A percentile compares a stretch with the other conserved stretches of the same genome.
Evolutionary conservation across 2,329 filamentous ascomycete species (phyloP).

Genomic region (Phoma sp.): DNA sequence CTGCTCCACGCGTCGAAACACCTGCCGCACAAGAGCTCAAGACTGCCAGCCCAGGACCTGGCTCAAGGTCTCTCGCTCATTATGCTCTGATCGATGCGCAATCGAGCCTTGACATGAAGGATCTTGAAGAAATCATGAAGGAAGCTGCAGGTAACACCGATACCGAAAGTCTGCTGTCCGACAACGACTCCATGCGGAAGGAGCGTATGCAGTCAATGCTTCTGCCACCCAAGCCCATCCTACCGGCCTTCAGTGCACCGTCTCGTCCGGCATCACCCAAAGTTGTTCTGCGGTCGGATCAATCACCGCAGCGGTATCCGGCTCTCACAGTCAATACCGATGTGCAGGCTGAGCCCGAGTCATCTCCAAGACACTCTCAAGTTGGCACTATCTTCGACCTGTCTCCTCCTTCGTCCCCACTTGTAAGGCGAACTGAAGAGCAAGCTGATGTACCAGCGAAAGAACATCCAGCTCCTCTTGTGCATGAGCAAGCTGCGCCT

Average conservation of each 20-base stretch:
- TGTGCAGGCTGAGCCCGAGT: constrained; percentile 13
- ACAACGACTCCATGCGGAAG: constrained; percentile 30
- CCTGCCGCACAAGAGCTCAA: constrained; percentile 46
- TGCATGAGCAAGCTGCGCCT: constrained; percentile 3
- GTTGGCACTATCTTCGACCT: constrained; percentile 44
- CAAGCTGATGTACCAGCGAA: constrained; percentile 9
- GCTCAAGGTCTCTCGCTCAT: constrained; percentile 58
- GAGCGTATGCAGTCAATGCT: constrained; percentile 48
- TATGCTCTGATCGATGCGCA: constrained; percentile 63
- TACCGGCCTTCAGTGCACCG: constrained; percentile 35
- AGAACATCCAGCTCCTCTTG: background rate
- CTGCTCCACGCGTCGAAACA: constrained; percentile 46
- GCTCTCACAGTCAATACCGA: constrained; percentile 31
- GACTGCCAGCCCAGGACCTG: constrained; percentile 41
- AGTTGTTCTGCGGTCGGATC: constrained; percentile 38
- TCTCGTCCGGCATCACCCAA: constrained; percentile 46
- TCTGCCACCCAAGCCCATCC: constrained; percentile 44
- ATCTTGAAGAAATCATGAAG: constrained; percentile 55
- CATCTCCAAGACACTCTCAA: constrained; percentile 24
- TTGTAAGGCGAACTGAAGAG: constrained; percentile 25
- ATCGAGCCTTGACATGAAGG: constrained; percentile 51
- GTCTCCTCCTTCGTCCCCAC: constrained; percentile 39
- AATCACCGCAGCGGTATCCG: constrained; percentile 23
- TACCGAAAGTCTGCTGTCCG: constrained; percentile 27
- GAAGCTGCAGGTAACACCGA: constrained; percentile 46